These are phyloP conservation scores for Xylariaceae sp. DNA, from an alignment of 2,329 filamentous ascomycete species.

Conservation along the genomic window DNA sequence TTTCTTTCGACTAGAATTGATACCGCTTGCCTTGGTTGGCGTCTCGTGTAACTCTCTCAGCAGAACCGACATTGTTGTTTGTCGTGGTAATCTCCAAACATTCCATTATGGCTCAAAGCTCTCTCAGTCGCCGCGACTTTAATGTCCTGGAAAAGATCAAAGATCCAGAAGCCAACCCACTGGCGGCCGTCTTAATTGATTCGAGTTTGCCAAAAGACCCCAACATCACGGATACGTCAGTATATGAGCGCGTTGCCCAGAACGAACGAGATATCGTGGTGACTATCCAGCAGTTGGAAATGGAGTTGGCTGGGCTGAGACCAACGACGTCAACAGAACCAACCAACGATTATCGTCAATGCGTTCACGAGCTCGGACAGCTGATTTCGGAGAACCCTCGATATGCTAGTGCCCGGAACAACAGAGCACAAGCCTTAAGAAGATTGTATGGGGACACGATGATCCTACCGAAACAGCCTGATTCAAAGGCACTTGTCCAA, in stretches of 20 bases:
- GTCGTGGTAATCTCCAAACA: not conserved
- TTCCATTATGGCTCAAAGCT: slow-evolving; percentile 53
- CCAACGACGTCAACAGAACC: slow-evolving; percentile 48
- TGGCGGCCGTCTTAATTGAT: slow-evolving; percentile 61
- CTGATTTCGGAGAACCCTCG: slow-evolving; percentile 65
- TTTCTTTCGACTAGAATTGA: not conserved
- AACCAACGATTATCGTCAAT: slow-evolving; percentile 53
- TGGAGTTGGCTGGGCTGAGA: slow-evolving; percentile 54
- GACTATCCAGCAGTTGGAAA: slow-evolving; percentile 61
- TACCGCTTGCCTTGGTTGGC: not conserved
- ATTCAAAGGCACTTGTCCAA: slow-evolving; percentile 51
- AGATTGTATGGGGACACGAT: slow-evolving; percentile 68
- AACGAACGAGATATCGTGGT: slow-evolving; percentile 61
- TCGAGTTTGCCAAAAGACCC: slow-evolving; percentile 63
- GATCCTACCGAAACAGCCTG: slow-evolving; percentile 51
- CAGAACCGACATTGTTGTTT: not conserved
- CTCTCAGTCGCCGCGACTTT: slow-evolving; percentile 64
- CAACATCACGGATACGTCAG: slow-evolving; percentile 55
- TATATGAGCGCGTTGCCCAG: slow-evolving; percentile 59
- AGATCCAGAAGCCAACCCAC: slow-evolving; percentile 68
- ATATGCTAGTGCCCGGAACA: slow-evolving; percentile 78
- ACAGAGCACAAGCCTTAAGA: slow-evolving; percentile 72
- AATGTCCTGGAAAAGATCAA: slow-evolving; percentile 71
- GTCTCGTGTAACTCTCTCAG: not conserved
- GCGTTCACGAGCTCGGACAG: slow-evolving; percentile 56